Base-by-base conservation (phyloP, 768 basidiomycete genomes). In the Cyclocybe cylindracea region DNA sequence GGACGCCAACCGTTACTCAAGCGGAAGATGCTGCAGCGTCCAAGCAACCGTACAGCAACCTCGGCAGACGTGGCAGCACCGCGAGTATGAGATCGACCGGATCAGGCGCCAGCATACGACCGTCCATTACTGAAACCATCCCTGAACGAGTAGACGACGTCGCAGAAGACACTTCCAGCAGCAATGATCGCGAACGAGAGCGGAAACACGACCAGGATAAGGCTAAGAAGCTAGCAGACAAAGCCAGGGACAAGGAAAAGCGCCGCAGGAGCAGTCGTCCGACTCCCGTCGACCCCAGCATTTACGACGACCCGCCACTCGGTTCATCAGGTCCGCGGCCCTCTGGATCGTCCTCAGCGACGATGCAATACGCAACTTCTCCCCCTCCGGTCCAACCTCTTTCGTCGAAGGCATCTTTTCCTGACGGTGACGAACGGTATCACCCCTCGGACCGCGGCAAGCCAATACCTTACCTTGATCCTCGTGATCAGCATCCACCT, bases 31-130 rank as follows among this genome's bases (percentile, higher is more conserved):
- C 65, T 40, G 39, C 46, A 10, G 37, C 50, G 10, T 16, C 39
- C 13, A 51, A 41, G 44, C 39, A 44, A n/a, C 50, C 41, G 16
- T 44, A 0, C 16, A 51, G 43, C 60, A 71, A 68, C 10, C 66
- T 81, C 19, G 76, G 75, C 1, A 65, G 77, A 48, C 72, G 76
- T 8, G 73, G 76, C 39, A 84, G 82, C 53, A 75, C 68, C 5
- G 71, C 80, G 10, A 82, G 82, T 54, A 74, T 72, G 16, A 70
- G 72, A n/a, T 79, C 79, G 8, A 69, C 66, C 33, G 74, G 77
- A 16, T 72, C 73, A 16, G 68, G 63, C 10, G 65, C 55, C 29
- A 61, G 69, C 8, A 71, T 71, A 45, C 78, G 78, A 10, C 67
- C 75, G 1, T 63, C 75, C 0, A 72, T 73, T 10, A 57, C 70